A percentile compares a stretch with the other conserved stretches of the same genome.
phyloP scores from a whole-genome alignment of 2,329 filamentous ascomycete species.

The Celoporthe dispersa region DNA sequence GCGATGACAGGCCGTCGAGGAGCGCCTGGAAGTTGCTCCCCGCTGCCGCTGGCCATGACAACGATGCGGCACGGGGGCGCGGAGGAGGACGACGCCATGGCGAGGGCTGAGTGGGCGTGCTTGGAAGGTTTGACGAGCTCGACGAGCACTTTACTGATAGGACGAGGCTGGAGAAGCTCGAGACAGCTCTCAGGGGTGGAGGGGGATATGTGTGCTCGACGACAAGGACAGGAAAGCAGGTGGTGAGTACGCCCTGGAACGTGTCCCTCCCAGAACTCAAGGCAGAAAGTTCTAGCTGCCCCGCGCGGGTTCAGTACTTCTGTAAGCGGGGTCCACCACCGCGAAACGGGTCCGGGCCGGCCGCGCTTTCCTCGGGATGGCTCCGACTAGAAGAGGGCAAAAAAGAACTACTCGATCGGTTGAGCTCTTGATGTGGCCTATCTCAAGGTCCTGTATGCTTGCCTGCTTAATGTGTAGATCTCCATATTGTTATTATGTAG shows the following conservation, averaged over 20 bases:
- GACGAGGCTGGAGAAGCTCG: neutral
- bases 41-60: conserved; percentile 74
- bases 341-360: neutral
- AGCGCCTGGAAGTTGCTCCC: conserved; percentile 82
- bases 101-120: neutral
- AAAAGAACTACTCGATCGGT: neutral
- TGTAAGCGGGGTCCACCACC: neutral
- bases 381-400: neutral
- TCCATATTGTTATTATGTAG: neutral
- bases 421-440: neutral
- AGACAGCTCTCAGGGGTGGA: neutral
- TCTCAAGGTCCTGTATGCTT: neutral
- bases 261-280: neutral
- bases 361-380: neutral
- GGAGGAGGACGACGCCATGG: conserved; percentile 20
- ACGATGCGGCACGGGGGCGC: conserved; percentile 55
- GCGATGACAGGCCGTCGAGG: conserved; percentile 50
- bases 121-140: neutral
- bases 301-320: neutral
- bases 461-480: neutral
- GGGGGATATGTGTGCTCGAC: neutral
- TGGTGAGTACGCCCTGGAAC: neutral
- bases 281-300: neutral
- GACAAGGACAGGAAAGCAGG: neutral
- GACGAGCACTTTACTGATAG: neutral